A percentile compares a stretch with the other conserved stretches of the same genome.
Conservation (phyloP, 306 rosid species). For the Ormosia emarginata region DNA sequence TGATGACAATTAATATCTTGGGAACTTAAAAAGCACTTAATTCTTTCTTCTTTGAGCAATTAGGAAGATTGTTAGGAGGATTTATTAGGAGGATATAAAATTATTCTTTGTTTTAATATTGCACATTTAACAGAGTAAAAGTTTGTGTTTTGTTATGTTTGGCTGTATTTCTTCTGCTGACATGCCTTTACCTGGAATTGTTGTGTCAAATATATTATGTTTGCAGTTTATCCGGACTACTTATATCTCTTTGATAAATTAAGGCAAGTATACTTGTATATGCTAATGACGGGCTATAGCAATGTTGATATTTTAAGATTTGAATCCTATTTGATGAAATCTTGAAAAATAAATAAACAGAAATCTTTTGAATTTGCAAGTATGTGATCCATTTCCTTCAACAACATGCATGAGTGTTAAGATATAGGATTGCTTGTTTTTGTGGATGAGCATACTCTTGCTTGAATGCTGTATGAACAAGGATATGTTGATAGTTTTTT, state of each 20-base stretch:
- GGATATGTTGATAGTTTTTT: not conserved
- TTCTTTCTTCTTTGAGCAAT: not conserved
- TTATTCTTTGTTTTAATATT: not conserved
- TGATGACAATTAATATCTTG: not conserved
- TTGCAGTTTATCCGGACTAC: not conserved
- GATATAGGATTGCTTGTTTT: not conserved
- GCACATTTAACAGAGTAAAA: not conserved
- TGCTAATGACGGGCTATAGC: not conserved
- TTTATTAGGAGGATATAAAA: too few relatives aligned
- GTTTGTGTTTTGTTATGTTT: too few relatives aligned
- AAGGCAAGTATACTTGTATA: not conserved
- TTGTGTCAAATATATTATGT: not conserved
- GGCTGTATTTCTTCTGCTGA: slow-evolving; percentile 2
- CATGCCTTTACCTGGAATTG: not conserved
- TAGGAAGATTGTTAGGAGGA: too few relatives aligned
- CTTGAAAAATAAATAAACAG: not conserved
- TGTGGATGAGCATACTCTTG: not conserved
- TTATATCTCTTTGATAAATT: not conserved
- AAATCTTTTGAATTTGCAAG: not conserved
- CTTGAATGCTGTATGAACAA: not conserved
- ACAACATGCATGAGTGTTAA: not conserved
- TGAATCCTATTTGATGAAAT: not conserved
- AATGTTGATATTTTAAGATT: not conserved
- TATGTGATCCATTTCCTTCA: not conserved
- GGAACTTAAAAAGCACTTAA: not conserved